Base-by-base conservation (phyloP, 2,329 filamentous ascomycete genomes). In the Saccharata proteae region DNA sequence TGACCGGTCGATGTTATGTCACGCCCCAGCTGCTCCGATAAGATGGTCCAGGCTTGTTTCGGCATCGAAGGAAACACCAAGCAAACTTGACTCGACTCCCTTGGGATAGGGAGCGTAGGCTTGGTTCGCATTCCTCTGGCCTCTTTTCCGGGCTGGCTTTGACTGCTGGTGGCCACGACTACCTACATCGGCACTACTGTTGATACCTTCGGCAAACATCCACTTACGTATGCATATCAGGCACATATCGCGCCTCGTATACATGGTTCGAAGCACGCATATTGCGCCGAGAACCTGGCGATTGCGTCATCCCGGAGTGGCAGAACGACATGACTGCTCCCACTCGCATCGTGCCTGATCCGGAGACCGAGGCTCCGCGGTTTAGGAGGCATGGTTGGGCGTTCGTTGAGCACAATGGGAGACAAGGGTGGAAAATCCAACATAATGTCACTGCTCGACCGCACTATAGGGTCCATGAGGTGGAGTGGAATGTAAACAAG, bases 191-290 rank as follows among this genome's bases (percentile, higher is more conserved):
- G 11, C 4, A 17, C n/a, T 28, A 8, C 8, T 22, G n/a, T 22
- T 22, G n/a, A 8, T 22, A 22, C 8, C 20, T 8, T 8, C 20
- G 20, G 20, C 20, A n/a, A 29, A 16, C 10, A n/a, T 10, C 14
- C n/a, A 8, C 14, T 23, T 22, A 16, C 4, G 22, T 32, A 14
- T n/a, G 19, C n/a, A 8, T 5, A 6, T 12, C 20, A 28, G 43
- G 38, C 12, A 45, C 47, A 0, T 54, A 42, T 30, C 28, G 37
- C 8, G 51, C 48, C 4, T 48, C 48, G 3, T 52, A 21, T 16
- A 30, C 48, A 3, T 54, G 51, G 51, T 33, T 51, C 6, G 51
- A 54, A 17, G 40, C 43, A 2, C 50, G 46, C 6, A 51, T 54
- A 10, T 19, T 52, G 5, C 43, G 49, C 7, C 40, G 38, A 2